Base-by-base conservation (phyloP, 192 early-diverging fungal species). In the Linnemannia hyalina region DNA sequence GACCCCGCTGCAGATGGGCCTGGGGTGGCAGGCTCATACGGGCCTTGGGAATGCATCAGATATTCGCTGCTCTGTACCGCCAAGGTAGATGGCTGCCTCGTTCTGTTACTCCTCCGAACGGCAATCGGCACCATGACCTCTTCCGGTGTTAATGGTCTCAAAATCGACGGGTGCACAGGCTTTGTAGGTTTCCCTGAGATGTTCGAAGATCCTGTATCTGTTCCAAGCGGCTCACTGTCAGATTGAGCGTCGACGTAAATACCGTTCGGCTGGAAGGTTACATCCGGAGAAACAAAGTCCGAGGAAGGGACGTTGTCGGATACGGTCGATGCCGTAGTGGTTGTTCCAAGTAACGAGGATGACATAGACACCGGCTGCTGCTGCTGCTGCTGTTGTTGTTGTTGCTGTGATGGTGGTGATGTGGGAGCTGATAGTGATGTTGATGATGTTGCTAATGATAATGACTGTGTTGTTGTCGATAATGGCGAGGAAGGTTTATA, bases 261-360 rank as follows among this genome's bases (percentile, higher is more conserved):
- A 4, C 41, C 73, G 6, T 69, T 54, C 26, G 83, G 60, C 32
- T 70, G 68, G 40, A 86, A 86, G 54, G 81, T 86, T 10, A 86
- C 72, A 36, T 78, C 72, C 15, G 84, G 84, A 23, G 84, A 81
- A 26, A 86, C 81, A 49, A 60, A 86, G 22, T 55, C 11, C 29
- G 26, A 32, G 10, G 60, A 32, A 15, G 60, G 6, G 9, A 3
- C 29, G 29, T 10, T 32, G 9, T 65, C 26, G 29, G 26, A 65
- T 11, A 13, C 29, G 2, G 60, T 35, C 2, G 60, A 15, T 4
- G 4, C n/a, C 26, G 11, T 65, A 15, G 60, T 1, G 9, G 26
- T 65, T 32, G 60, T 32, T 65, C 11, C 60, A 32, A 65, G 60
- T 4, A 26, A 26, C 0, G 60, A 65, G 26, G 26, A 29, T 15